Evolutionary conservation across 805 yeast species (phyloP), one percentile per base, ranked within the genome.

Genomic region (Cyberlindnera xylosilytica): DNA sequence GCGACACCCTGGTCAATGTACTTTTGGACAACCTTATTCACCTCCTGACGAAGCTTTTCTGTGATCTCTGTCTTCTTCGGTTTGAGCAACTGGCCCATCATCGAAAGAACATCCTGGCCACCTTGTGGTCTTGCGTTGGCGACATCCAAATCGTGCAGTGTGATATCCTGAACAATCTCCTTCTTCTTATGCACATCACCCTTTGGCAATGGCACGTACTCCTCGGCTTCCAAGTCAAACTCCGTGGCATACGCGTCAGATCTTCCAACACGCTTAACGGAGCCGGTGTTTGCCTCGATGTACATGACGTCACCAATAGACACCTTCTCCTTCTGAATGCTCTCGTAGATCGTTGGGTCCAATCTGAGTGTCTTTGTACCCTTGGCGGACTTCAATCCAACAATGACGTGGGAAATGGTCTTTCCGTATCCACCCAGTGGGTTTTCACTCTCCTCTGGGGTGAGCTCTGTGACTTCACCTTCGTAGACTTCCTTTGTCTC

Each of bases 241-340:
- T 93, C 99, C 9, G 99, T 89, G 19, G 99, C 97, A 59, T 89
- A 89, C 0, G 97, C 97, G 64, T 93, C 98, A n/a, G 96, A 86
- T 64, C 99, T 79, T 40, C 99, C 99, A 20, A 93, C 96, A 59
- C 98, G 76, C 60, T 91, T 91, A 31, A 93, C 97, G 18, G 96
- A 88, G 32, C 99, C 99, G 13, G 97, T 91, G 60, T 95, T 91
- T 45, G 97, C 87, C 68, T 93, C 99, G 52, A 93, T 88, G 62
- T 95, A 91, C 50, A 93, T 89, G 39, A 93, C 97, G 66, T 93
- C 99, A 40, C 99, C 99, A 20, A 91, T 84, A 27, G 90, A 76
- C 13, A 93, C 95, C 54, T 90, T 80, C 64, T 93, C 99, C 72
- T 91, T 90, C 61, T 91, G 95, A 60, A 91, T 85, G 63, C 93